These are phyloP conservation scores for Suillus luteus DNA, from an alignment of 768 basidiomycete genomes.

Conservation along the genomic window DNA sequence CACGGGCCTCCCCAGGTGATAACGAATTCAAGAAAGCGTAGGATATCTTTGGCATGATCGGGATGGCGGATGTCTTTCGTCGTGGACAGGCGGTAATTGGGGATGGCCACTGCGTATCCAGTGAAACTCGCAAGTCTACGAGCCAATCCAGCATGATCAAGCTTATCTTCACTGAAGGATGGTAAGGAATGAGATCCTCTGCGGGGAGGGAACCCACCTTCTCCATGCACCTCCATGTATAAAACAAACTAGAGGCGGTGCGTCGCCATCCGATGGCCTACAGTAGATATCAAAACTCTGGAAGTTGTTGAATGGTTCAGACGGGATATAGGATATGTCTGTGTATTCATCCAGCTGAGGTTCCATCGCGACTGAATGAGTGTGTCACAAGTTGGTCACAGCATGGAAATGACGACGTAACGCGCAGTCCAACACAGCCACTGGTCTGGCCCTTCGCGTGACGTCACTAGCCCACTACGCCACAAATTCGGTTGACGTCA, in stretches of 20 bases:
- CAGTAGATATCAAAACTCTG: constrained; percentile 54
- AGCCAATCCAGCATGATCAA: constrained; percentile 56
- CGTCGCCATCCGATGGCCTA: background rate
- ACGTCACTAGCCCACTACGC: constrained; percentile 17
- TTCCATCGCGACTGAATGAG: constrained; percentile 9
- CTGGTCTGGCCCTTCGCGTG: background rate
- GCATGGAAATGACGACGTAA: too few relatives aligned
- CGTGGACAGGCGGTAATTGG: constrained; percentile 77
- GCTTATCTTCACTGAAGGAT: constrained; percentile 68
- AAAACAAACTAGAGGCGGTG: constrained; percentile 60
- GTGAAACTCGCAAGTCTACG: constrained; percentile 51
- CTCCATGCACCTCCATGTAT: constrained; percentile 88
- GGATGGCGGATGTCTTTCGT: constrained; percentile 59
- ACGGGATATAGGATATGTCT: constrained; percentile 40
- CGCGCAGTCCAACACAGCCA: background rate
- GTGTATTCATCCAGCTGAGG: constrained; percentile 14
- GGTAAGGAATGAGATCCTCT: constrained; percentile 4
- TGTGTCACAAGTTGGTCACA: too few relatives aligned
- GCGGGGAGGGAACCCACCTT: constrained; percentile 47
- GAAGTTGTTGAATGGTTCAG: constrained; percentile 28
- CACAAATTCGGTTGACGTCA: constrained; percentile 30
- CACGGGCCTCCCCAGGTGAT: constrained; percentile 38
- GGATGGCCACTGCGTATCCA: constrained; percentile 60
- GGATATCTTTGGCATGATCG: constrained; percentile 65
- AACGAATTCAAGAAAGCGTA: constrained; percentile 63